phyloP scores from a whole-genome alignment of 495 filamentous ascomycete species.

The Sordaria brevicollis region DNA sequence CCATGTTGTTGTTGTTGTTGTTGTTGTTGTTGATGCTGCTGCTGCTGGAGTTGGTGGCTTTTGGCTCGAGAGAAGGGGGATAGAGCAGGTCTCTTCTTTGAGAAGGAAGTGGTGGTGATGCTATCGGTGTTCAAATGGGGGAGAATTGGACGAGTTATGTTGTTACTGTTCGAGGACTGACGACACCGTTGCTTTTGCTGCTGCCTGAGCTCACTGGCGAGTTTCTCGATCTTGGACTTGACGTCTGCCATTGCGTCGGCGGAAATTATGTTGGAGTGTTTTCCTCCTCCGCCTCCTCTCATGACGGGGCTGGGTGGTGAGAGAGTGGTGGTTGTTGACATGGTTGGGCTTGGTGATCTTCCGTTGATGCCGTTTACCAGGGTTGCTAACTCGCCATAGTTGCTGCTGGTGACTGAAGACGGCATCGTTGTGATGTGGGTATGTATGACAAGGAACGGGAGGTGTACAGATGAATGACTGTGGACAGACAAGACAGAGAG shows the following conservation, averaged over 20 bases:
- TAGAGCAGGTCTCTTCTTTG: not conserved
- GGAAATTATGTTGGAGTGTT: not conserved
- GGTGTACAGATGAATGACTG: not conserved
- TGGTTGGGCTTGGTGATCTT: not conserved
- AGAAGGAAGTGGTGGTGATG: not conserved
- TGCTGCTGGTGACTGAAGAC: not conserved
- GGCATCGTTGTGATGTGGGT: not conserved
- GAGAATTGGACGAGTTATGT: not conserved
- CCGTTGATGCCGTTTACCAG: not conserved
- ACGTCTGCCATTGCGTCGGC: not conserved
- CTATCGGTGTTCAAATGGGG: not conserved
- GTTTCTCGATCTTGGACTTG: not conserved
- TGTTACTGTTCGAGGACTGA: not conserved
- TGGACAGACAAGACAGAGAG: not conserved
- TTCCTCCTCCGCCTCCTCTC: not conserved
- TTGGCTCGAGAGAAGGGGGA: not conserved
- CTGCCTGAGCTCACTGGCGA: not conserved
- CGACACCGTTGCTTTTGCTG: not conserved
- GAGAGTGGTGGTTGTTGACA: not conserved
- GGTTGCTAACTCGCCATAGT: not conserved
- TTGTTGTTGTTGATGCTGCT: not conserved
- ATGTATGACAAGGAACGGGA: not conserved
- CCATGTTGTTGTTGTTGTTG: not conserved
- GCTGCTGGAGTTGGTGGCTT: not conserved
- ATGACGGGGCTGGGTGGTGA: not conserved